Evolutionary conservation across 805 yeast species (phyloP).

Genomic region (Zygoascus bituminiphila): DNA sequence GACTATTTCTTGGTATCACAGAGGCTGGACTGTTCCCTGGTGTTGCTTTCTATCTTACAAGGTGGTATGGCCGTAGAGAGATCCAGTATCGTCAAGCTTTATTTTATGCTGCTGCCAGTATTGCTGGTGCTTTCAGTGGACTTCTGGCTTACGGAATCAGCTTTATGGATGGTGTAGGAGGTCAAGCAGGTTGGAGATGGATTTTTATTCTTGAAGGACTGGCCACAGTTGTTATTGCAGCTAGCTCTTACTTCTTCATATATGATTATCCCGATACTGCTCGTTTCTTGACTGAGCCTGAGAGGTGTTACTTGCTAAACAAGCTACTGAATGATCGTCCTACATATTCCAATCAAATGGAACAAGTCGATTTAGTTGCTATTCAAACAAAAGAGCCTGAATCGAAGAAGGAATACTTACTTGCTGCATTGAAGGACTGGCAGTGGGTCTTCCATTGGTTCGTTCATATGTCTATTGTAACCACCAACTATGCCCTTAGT

Average conservation of each 20-base stretch:
- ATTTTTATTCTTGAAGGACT: conserved; percentile 37
- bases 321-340: conserved; percentile 32
- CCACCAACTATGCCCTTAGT: conserved; percentile 36
- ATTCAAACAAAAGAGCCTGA: neutral
- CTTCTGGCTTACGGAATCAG: conserved; percentile 34
- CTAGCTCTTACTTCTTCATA: conserved; percentile 26
- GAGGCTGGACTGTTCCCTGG: conserved; percentile 41
- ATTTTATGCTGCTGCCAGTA: conserved; percentile 26
- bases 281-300: conserved; percentile 37
- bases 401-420: neutral
- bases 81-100: conserved; percentile 33
- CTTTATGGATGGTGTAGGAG: conserved; percentile 39
- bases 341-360: neutral
- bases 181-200: conserved; percentile 32
- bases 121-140: conserved; percentile 32
- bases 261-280: conserved; percentile 51
- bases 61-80: conserved; percentile 33
- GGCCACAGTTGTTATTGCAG: conserved; percentile 30
- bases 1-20: conserved; percentile 34
- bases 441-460: conserved; percentile 34
- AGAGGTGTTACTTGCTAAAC: conserved; percentile 39
- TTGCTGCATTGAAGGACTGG: conserved; percentile 11
- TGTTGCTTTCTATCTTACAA: conserved; percentile 25
- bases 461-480: conserved; percentile 44
- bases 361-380: neutral